phyloP scores from a whole-genome alignment of 129 eudicot genomes.

The Flaveria trinervia region DNA sequence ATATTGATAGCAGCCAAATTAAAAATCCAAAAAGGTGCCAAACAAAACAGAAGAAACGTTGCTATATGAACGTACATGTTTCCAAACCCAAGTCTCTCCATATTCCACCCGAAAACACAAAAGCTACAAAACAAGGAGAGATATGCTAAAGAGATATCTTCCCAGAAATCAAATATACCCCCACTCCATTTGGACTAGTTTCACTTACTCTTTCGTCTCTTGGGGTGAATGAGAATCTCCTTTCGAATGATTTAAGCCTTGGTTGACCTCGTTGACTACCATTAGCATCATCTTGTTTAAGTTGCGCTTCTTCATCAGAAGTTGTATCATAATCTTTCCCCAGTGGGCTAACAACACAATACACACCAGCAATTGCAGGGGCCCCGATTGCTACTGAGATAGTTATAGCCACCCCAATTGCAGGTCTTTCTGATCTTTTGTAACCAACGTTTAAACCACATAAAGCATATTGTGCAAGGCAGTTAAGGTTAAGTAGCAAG shows the following conservation, averaged over 20 bases:
- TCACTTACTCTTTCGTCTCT: conserved; percentile 52
- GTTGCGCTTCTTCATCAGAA: conserved; percentile 73
- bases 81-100: conserved; percentile 96
- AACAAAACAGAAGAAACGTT: conserved; percentile 81
- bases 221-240: conserved; percentile 69
- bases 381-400: conserved; percentile 86
- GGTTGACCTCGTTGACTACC: conserved; percentile 37
- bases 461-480: conserved; percentile 83
- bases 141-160: conserved; percentile 83
- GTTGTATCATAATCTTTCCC: conserved; percentile 72
- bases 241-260: conserved; percentile 50
- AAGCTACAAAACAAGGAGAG: conserved; percentile 80
- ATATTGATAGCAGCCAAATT: conserved; percentile 89
- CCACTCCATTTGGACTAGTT: conserved; percentile 78
- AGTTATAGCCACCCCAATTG: conserved; percentile 77
- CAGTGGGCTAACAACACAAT: conserved; percentile 75
- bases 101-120: conserved; percentile 98
- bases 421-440: conserved; percentile 70
- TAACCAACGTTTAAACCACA: conserved; percentile 93
- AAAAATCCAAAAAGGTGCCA: conserved; percentile 91
- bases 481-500: conserved; percentile 66
- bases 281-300: conserved; percentile 35
- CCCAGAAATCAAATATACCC: conserved; percentile 88
- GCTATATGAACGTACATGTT: conserved; percentile 96
- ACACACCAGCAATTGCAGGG: conserved; percentile 89